Evolutionary conservation across 306 rosid genomes (phyloP), one percentile per base, ranked within the genome.

Genomic region (Boehmeria nivea): DNA sequence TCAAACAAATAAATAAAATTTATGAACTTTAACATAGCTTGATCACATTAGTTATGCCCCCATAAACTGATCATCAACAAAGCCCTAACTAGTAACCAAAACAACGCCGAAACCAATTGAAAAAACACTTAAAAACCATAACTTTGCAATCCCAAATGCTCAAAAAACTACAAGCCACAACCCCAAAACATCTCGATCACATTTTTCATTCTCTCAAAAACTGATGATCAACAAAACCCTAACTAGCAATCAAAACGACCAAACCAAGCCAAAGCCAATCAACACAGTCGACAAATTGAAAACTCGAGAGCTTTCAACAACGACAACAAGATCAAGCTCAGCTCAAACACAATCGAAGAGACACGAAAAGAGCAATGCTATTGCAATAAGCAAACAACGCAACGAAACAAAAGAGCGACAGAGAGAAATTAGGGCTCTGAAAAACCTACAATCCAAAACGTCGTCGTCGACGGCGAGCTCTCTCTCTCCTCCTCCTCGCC

Each of bases 371-470:
- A 57, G 17, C 40, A 56, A 26, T 52, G 57, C 57, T 25, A 9
- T 2, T 3, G 16, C 13, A 24, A 34, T 0, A 19, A 31, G 7
- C 24, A 39, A 22, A 47, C n/a, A 27, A 12, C 16, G 9, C 3
- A 31, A 2, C 51, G 27, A 56, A 36, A 26, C 25, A 27, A 23
- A 23, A 64, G 26, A 52, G 51, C 28, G 18, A 17, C 2, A 4
- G 19, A 18, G 10, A 5, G 13, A 58, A 46, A 68, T 62, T 70
- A 76, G 75, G 79, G 77, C 57, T 61, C 47, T 17, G 51, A 61
- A 21, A 20, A 57, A 49, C 72, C 67, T 47, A 76, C 79, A 22
- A 15, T 16, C 49, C 36, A 28, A 71, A 18, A 6, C 36, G 36
- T 4, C 6, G 58, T 36, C 46, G 36, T 4, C 6, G 58, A 26